These are phyloP conservation scores for Naganishia sp. DNA, from an alignment of 1,284 basidiomycete genomes.

Conservation along the genomic window DNA sequence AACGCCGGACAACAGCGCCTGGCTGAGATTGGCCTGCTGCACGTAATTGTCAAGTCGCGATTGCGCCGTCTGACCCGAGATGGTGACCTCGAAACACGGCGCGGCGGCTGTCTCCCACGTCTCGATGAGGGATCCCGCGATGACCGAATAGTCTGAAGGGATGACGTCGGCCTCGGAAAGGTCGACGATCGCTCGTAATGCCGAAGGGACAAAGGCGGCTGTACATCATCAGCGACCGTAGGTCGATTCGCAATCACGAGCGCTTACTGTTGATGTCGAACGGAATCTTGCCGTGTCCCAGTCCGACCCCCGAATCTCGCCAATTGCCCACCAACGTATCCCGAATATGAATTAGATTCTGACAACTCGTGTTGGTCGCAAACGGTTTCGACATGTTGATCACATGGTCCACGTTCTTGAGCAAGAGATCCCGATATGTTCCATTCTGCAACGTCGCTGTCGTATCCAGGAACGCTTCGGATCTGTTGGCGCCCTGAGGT, in stretches of 20 bases:
- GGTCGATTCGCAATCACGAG: neutral
- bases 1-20: conserved; percentile 42
- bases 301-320: conserved; percentile 59
- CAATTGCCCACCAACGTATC: conserved; percentile 57
- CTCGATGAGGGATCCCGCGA: conserved; percentile 47
- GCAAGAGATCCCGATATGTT: conserved; percentile 52
- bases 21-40: conserved; percentile 50
- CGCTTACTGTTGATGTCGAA: conserved; percentile 58
- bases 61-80: conserved; percentile 48
- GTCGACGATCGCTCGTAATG: conserved; percentile 56
- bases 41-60: conserved; percentile 56
- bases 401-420: conserved; percentile 48
- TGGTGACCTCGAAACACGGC: conserved; percentile 55
- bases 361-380: conserved; percentile 41
- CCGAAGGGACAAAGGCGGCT: conserved; percentile 58
- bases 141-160: conserved; percentile 43
- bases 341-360: conserved; percentile 52
- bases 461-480: conserved; percentile 43
- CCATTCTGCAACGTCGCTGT: conserved; percentile 54
- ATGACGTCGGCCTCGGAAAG: conserved; percentile 53
- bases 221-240: conserved; percentile 4
- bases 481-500: conserved; percentile 47
- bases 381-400: conserved; percentile 51
- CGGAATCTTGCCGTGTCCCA: conserved; percentile 58
- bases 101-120: conserved; percentile 57